A percentile compares a stretch with the other conserved stretches of the same genome.
Evolutionary conservation across 2,329 filamentous ascomycete species (phyloP).

Genomic region (Myriosclerotinia duriaeana): DNA sequence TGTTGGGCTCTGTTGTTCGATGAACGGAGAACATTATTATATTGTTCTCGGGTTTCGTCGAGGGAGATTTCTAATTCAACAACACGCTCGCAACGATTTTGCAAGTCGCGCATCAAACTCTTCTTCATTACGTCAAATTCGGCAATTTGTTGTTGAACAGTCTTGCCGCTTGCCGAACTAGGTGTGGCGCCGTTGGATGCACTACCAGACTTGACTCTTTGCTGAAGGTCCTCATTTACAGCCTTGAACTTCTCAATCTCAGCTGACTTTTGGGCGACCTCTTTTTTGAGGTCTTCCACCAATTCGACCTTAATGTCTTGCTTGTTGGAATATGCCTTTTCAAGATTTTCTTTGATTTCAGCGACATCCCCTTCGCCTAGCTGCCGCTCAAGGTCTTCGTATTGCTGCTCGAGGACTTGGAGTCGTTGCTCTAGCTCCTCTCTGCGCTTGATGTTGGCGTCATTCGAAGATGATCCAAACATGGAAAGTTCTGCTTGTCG

Average conservation of each 20-base stretch:
- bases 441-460: constrained; percentile 66
- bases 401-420: constrained; percentile 72
- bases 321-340: constrained; percentile 73
- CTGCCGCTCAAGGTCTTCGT: constrained; percentile 79
- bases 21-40: constrained; percentile 95
- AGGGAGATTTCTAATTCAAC: constrained; percentile 97
- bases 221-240: constrained; percentile 77
- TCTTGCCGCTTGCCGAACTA: constrained; percentile 74
- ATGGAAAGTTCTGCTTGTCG: constrained; percentile 87
- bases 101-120: constrained; percentile 95
- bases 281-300: constrained; percentile 72
- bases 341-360: constrained; percentile 77
- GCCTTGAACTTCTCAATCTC: constrained; percentile 81
- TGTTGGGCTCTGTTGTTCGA: constrained; percentile 98
- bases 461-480: constrained; percentile 65
- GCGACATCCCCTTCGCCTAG: constrained; percentile 76
- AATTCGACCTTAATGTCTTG: constrained; percentile 72
- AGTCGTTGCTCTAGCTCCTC: constrained; percentile 77
- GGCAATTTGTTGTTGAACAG: constrained; percentile 93
- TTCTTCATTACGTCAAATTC: constrained; percentile 99
- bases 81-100: constrained; percentile 96
- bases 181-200: constrained; percentile 59
- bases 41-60: constrained; percentile 96
- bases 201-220: constrained; percentile 64
- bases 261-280: constrained; percentile 72